Evolutionary conservation across 1,284 basidiomycete genomes (phyloP).

Genomic region (Heliocybe sulcata): DNA sequence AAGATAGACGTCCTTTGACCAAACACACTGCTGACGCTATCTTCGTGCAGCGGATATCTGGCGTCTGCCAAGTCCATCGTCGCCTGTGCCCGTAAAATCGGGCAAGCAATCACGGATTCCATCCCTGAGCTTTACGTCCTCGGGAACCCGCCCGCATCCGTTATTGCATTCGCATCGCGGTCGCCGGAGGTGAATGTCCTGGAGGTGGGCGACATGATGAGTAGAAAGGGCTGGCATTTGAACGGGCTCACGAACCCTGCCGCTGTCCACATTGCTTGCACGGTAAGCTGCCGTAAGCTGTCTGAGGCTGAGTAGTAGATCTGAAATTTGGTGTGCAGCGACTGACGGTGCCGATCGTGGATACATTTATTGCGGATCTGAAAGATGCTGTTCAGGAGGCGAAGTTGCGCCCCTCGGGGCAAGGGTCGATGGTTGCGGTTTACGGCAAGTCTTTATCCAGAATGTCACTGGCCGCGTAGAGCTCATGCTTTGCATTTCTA

Average conservation of each 20-base stretch:
- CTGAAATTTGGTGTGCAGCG: slow-evolving; percentile 32
- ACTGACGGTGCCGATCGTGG: slow-evolving; percentile 71
- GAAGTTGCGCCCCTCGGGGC: slow-evolving; percentile 44
- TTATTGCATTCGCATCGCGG: slow-evolving; percentile 82
- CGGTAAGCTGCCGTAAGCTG: slow-evolving; percentile 42
- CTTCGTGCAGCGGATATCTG: slow-evolving; percentile 72
- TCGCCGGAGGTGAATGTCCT: slow-evolving; percentile 58
- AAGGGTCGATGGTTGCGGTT: slow-evolving; percentile 81
- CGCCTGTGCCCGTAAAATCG: slow-evolving; percentile 61
- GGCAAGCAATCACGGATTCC: slow-evolving; percentile 52
- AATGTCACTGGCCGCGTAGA: too few relatives aligned
- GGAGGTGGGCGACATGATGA: slow-evolving; percentile 89
- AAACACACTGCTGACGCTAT: neutral
- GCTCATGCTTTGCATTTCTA: slow-evolving; percentile 24
- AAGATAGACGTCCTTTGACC: slow-evolving; percentile 20
- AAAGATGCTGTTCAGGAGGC: slow-evolving; percentile 69
- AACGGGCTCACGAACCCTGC: slow-evolving; percentile 79
- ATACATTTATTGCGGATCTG: slow-evolving; percentile 77
- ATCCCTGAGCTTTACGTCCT: slow-evolving; percentile 82
- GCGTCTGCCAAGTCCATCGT: slow-evolving; percentile 85
- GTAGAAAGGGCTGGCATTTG: slow-evolving; percentile 83
- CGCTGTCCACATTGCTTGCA: slow-evolving; percentile 92
- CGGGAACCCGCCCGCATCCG: slow-evolving; percentile 85
- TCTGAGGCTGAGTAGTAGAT: neutral
- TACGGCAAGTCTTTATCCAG: slow-evolving; percentile 74